Evolutionary conservation across 1,139 yeast species (phyloP).

Genomic region (Taphrina confusa): DNA sequence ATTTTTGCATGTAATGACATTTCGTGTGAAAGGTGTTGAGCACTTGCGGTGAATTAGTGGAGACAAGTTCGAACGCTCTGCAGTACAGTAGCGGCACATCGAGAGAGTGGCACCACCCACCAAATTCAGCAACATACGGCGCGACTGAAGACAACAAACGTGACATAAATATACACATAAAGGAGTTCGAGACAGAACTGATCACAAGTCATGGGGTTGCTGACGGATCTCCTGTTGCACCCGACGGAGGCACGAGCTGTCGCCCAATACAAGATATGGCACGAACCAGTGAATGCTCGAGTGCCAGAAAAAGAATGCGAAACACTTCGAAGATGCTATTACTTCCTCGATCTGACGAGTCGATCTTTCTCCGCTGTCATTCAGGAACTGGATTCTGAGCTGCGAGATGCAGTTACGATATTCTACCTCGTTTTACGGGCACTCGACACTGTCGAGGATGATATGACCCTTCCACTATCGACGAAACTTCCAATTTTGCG

Average conservation of each 20-base stretch:
- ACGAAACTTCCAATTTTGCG: conserved; percentile 75
- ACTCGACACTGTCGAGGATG: conserved; percentile 95
- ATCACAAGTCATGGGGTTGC: conserved; percentile 29
- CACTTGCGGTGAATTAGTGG: too few relatives aligned
- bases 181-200: too few relatives aligned
- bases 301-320: conserved; percentile 52
- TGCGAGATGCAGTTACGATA: conserved; percentile 75
- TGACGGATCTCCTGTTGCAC: conserved; percentile 16
- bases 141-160: too few relatives aligned
- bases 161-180: too few relatives aligned
- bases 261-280: conserved; percentile 42
- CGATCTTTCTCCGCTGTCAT: conserved; percentile 93
- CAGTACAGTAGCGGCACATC: too few relatives aligned
- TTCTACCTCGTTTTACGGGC: conserved; percentile 87
- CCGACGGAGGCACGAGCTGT: conserved; percentile 41
- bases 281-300: conserved; percentile 57
- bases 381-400: conserved; percentile 84
- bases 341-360: conserved; percentile 68
- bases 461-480: conserved; percentile 76
- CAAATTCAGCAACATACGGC: too few relatives aligned
- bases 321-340: conserved; percentile 65
- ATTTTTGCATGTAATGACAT: too few relatives aligned
- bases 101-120: too few relatives aligned
- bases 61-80: too few relatives aligned
- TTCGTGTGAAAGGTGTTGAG: too few relatives aligned